phyloP scores from a whole-genome alignment of 805 yeast genomes.

The Candida chilensis region DNA sequence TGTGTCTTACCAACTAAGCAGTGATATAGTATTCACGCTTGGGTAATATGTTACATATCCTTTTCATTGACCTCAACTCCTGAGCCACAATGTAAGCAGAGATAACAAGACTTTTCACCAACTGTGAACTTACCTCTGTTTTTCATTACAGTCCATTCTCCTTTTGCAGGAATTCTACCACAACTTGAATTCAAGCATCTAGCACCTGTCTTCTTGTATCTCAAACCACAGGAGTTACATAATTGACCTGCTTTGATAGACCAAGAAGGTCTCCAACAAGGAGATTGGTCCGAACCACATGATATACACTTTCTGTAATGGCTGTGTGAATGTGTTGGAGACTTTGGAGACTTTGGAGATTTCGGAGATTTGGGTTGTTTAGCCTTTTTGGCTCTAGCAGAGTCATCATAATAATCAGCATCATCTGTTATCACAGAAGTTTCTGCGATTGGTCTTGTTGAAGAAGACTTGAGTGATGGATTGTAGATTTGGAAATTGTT shows the following conservation, averaged over 20 bases:
- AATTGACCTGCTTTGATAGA: constrained; percentile 84
- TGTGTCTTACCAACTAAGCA: too few species aligned
- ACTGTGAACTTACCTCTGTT: constrained; percentile 43
- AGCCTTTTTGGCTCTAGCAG: too few species aligned
- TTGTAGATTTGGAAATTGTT: too few species aligned
- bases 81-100: constrained; percentile 32
- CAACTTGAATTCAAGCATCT: constrained; percentile 73
- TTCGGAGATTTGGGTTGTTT: not conserved
- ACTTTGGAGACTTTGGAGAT: constrained; percentile 8
- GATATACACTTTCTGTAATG: constrained; percentile 80
- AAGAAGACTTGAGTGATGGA: too few species aligned
- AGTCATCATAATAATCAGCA: too few species aligned
- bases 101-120: constrained; percentile 26
- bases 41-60: too few species aligned
- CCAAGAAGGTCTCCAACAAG: constrained; percentile 99
- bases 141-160: constrained; percentile 88
- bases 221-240: constrained; percentile 91
- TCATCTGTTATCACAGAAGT: too few species aligned
- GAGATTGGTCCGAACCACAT: constrained; percentile 84
- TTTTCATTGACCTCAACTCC: constrained; percentile 26
- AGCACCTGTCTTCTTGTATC: constrained; percentile 91
- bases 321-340: too few species aligned
- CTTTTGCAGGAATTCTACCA: constrained; percentile 89
- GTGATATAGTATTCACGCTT: too few species aligned
- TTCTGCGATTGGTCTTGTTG: too few species aligned